Evolutionary conservation across 2,329 filamentous ascomycete genomes (phyloP), one percentile per base, ranked within the genome.

Genomic region (Colletotrichum sp.): DNA sequence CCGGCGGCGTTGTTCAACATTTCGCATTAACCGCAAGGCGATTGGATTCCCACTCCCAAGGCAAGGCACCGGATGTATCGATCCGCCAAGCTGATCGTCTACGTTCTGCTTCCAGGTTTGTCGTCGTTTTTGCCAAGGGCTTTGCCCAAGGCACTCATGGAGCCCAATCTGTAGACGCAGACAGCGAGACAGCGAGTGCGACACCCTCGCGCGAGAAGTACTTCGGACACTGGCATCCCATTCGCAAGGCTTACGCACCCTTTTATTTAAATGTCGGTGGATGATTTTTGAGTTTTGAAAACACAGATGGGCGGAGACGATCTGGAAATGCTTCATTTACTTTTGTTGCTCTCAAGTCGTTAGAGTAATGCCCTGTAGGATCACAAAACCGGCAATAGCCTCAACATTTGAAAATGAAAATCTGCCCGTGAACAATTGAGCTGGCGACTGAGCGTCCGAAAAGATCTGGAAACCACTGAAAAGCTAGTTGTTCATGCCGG

Each of bases 11-110:
- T 34, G 27, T 8, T 10, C 27, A 60, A 60, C 5, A 13, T 2
- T 60, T 86, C 32, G 91, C 78, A 68, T 92, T 88, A 52, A 52
- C 43, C 43, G n/a, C 43, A 52, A 52, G 43, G 43, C 43, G 2
- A 52, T 13, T 22, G n/a, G 1, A 52, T 4, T 52, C n/a, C 0
- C 43, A 1, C 43, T 52, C 4, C n/a, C 43, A 22, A 22, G 43
- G 43, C 43, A 52, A 22, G 10, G 43, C 43, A 22, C 13, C n/a
- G 12, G n/a, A 22, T 13, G 43, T 2, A 48, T 22, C 2, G 43
- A 48, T 5, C 43, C n/a, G n/a, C 43, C 43, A 22, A n/a, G 13
- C 10, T 52, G n/a, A 4, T 18, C 43, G 43, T 7, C 6, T 13
- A 6, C 43, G 6, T 22, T 52, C 2, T 52, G 43, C 43, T 52